phyloP scores from a whole-genome alignment of 306 rosid genomes.

The Prunus fruticosa region DNA sequence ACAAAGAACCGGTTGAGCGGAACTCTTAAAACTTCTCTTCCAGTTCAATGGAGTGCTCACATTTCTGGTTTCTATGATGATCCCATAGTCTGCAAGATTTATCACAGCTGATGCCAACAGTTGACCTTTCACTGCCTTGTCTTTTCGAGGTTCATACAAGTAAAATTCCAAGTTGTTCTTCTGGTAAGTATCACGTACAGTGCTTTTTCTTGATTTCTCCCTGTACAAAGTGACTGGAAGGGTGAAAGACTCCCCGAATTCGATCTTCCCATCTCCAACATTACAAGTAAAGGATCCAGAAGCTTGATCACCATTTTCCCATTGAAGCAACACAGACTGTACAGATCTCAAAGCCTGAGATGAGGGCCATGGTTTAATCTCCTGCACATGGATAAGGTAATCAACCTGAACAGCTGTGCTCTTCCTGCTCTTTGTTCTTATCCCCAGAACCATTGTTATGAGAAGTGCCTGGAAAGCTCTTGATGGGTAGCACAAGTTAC shows the following conservation, averaged over 20 bases:
- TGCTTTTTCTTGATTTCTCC: slow-evolving; percentile 55
- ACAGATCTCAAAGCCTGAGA: slow-evolving; percentile 48
- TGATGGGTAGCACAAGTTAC: slow-evolving; percentile 7
- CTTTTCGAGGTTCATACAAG: slow-evolving; percentile 50
- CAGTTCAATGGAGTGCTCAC: slow-evolving; percentile 43
- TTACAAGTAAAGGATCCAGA: slow-evolving; percentile 42
- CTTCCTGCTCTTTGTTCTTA: slow-evolving; percentile 65
- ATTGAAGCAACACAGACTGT: slow-evolving; percentile 59
- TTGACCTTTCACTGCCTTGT: slow-evolving; percentile 55
- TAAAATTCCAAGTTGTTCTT: slow-evolving; percentile 65
- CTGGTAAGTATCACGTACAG: slow-evolving; percentile 42
- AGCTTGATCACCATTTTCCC: slow-evolving; percentile 65
- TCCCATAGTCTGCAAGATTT: slow-evolving; percentile 72
- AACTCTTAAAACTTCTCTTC: slow-evolving; percentile 58
- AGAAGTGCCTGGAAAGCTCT: slow-evolving; percentile 18
- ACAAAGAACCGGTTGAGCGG: slow-evolving; percentile 54
- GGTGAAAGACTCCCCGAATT: slow-evolving; percentile 51
- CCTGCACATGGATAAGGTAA: slow-evolving; percentile 56
- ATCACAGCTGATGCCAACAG: slow-evolving; percentile 58
- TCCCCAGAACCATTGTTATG: slow-evolving; percentile 69
- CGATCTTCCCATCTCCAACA: slow-evolving; percentile 42
- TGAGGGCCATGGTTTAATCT: slow-evolving; percentile 80
- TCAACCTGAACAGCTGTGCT: slow-evolving; percentile 46
- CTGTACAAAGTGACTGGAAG: slow-evolving; percentile 44
- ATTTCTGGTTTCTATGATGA: slow-evolving; percentile 39